Evolutionary conservation across 75 land plant species (phyloP), one percentile per base, ranked within the genome.

Genomic region (Azolla pinnata): DNA sequence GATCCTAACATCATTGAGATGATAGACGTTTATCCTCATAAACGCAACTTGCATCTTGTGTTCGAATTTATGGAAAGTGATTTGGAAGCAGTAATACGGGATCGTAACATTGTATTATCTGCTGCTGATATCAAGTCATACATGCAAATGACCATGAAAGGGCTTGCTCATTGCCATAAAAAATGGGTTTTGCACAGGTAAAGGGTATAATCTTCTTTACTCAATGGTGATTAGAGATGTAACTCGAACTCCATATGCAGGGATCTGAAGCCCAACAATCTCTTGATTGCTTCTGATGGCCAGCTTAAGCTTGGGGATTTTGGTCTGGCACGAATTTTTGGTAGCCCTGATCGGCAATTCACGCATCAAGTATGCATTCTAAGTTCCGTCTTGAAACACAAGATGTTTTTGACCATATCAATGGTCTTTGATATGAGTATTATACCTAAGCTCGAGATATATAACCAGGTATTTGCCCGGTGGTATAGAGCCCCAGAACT

Each of bases 61-160:
- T 88, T 93, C 79, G 98, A 93, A 48, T 93, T 88, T 31, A 93
- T 93, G 98, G 98, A 93, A 76, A 93, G 81, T 68, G 98, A 93
- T 60, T 68, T 93, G 31, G 98, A 93, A 63, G 84, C 98, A 5
- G 98, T 93, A 51, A 93, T 93, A 58, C 81, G 81, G 34, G 87
- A 93, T 45, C 67, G 85, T 32, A 93, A 93, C 55, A 85, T 88
- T 57, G 69, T 88, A 45, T 81, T 93, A 5, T 93, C 96, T 42
- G 87, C 87, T 3, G 98, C 85, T 54, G 98, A 93, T 46, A 80
- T 79, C 42, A 93, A 93, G 64, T 85, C 98, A 0, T 93, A 85
- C 62, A 58, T 93, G 76, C 98, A 88, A 65, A 93, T 93, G 96
- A 85, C 89, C n/a, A 62, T 88, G 35, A 82, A 88, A 63, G 98